Evolutionary conservation across 192 early-diverging fungal genomes (phyloP).

Genomic region (Chytriomyces sp.): DNA sequence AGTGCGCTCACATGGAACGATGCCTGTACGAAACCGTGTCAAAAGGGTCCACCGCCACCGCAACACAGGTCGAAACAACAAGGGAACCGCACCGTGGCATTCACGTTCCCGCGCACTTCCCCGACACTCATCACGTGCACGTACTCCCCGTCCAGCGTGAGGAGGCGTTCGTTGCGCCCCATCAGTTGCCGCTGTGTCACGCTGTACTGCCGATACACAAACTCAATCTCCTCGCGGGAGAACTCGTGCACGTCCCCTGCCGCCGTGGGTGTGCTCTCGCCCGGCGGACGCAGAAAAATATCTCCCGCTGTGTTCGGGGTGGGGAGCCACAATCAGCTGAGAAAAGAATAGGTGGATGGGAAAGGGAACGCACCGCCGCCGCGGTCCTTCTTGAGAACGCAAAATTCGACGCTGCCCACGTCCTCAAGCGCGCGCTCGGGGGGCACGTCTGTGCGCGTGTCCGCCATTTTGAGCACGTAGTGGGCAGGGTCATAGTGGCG

Average conservation of each 20-base stretch:
- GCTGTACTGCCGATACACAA: slow-evolving; percentile 74
- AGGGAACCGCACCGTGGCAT: slow-evolving; percentile 78
- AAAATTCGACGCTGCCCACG: slow-evolving; percentile 64
- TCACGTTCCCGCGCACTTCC: slow-evolving; percentile 77
- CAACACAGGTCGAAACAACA: slow-evolving; percentile 13
- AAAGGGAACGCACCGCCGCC: slow-evolving; percentile 51
- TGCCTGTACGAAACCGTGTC: slow-evolving; percentile 17
- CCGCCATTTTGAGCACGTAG: slow-evolving; percentile 85
- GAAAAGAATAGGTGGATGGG: slow-evolving; percentile 1
- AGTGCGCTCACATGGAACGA: slow-evolving; percentile 47
- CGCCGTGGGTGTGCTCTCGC: slow-evolving; percentile 39
- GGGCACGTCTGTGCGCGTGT: slow-evolving; percentile 71
- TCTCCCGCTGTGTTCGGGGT: slow-evolving; percentile 45
- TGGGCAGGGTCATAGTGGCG: slow-evolving; percentile 82
- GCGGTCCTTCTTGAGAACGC: slow-evolving; percentile 68
- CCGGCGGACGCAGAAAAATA: slow-evolving; percentile 61
- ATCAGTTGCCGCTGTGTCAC: slow-evolving; percentile 84
- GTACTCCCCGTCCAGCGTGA: slow-evolving; percentile 95
- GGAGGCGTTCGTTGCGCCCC: slow-evolving; percentile 78
- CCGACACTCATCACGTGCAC: slow-evolving; percentile 82
- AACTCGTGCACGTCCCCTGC: slow-evolving; percentile 39
- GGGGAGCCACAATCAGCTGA: not conserved
- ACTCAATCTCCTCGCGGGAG: slow-evolving; percentile 51
- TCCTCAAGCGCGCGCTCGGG: slow-evolving; percentile 78
- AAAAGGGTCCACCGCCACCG: not conserved